Base-by-base conservation (phyloP, 495 filamentous ascomycete genomes). In the Paragyromitra xinjiangensis region DNA sequence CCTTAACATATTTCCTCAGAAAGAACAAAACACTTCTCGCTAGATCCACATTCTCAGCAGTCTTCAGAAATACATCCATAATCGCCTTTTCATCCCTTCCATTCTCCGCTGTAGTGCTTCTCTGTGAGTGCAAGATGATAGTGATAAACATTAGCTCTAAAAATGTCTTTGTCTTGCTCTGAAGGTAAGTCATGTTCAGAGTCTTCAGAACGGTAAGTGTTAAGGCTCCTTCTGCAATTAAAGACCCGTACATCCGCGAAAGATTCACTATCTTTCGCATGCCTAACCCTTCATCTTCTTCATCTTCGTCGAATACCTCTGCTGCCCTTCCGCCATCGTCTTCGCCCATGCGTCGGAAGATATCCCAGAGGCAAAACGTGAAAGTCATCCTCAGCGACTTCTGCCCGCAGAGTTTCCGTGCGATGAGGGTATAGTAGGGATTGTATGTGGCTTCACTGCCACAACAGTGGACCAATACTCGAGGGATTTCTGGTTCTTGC, bases 351-450 rank as follows among this genome's bases (percentile, higher is more conserved):
- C 88, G 86, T 83, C 91, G 92, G 84, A 97, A 94, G n/a, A 94
- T 85, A 77, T 92, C 92, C 91, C 94, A 98, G 1, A 98, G 85
- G 22, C 89, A 88, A 78, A 92, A 93, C 83, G 94, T 92, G 81
- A 99, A 97, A 3, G 91, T 90, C 86, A 92, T 92, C 70, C 89
- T 90, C 39, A 96, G 84, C 75, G 90, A 90, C 48, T 92, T 91
- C 37, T 88, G 87, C 4, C 86, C 86, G 80, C 93, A 94, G 12
- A 97, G 84, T 69, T 89, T 90, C 53, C 89, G 87, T 11, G 94
- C 92, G 24, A 99, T 88, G 0, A 97, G 85, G 0, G 93, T 91
- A 81, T 99, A 99, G 85, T 97, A 99, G 0, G 93, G 93, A 83
- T 98, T 99, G 84, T 97, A 95, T 0, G 84, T 85, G 69, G 91